Conservation (phyloP, 345 rosid species). For the Boechera divaricarpa region DNA sequence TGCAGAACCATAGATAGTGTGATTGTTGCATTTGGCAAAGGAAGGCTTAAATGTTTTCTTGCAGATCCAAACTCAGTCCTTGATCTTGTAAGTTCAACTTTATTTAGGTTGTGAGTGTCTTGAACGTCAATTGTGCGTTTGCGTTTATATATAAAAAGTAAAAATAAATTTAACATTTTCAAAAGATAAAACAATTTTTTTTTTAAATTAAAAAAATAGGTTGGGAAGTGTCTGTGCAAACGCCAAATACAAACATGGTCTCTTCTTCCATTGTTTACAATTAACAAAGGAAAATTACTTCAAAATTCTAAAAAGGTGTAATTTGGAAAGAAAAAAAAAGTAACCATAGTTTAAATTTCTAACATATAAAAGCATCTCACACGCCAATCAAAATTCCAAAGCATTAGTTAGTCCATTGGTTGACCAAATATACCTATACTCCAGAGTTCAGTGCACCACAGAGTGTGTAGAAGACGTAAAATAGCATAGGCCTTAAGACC, state of each 20-base stretch:
- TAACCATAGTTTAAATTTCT: background rate
- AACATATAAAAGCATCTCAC: background rate
- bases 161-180: background rate
- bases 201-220: no score
- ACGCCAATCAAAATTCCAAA: background rate
- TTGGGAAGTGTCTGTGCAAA: background rate
- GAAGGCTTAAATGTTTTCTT: conserved; percentile 52
- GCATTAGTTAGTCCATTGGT: background rate
- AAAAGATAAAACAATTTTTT: background rate
- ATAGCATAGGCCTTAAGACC: background rate
- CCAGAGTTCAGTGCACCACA: background rate
- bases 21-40: conserved; percentile 53
- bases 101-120: background rate
- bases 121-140: conserved; percentile 31
- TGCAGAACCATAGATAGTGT: conserved; percentile 71
- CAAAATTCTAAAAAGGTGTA: background rate
- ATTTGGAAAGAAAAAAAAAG: background rate
- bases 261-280: background rate
- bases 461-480: background rate
- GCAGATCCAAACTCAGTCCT: conserved; percentile 44
- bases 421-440: background rate
- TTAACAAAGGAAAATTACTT: background rate
- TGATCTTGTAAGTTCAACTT: conserved; percentile 55
- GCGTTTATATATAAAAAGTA: background rate
- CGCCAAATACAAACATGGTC: background rate